Evolutionary conservation across 441 rosid species (phyloP).

Genomic region (Biscutella laevigata): DNA sequence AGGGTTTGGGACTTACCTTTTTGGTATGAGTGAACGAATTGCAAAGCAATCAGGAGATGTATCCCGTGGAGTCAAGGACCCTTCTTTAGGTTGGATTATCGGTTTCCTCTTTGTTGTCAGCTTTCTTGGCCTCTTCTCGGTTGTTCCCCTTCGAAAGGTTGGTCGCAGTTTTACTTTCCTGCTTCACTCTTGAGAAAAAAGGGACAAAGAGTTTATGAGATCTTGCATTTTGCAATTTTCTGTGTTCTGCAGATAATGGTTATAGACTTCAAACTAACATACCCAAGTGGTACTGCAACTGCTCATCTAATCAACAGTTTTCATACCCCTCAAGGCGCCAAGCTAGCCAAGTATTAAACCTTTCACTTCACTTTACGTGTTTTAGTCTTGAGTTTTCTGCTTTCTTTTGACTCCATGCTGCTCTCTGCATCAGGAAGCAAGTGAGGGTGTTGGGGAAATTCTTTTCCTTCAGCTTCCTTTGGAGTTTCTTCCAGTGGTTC

Average conservation of each 20-base stretch:
- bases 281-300: slow-evolving; percentile 96
- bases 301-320: slow-evolving; percentile 90
- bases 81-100: slow-evolving; percentile 65
- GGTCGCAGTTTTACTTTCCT: not conserved
- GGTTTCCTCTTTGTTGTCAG: slow-evolving; percentile 79
- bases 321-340: slow-evolving; percentile 86
- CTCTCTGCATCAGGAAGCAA: slow-evolving; percentile 54
- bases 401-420: slow-evolving; percentile 2
- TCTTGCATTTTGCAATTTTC: not conserved
- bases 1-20: slow-evolving; percentile 81
- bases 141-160: slow-evolving; percentile 88
- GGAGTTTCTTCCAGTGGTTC: slow-evolving; percentile 96
- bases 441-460: slow-evolving; percentile 61
- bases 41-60: slow-evolving; percentile 45
- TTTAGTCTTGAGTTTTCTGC: slow-evolving; percentile 10
- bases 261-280: slow-evolving; percentile 75
- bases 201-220: slow-evolving; percentile 7
- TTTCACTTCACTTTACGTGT: slow-evolving; percentile 1
- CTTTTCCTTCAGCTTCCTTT: slow-evolving; percentile 74
- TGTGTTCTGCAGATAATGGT: slow-evolving; percentile 61
- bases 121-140: slow-evolving; percentile 88
- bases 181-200: slow-evolving; percentile 1
- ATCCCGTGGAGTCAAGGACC: slow-evolving; percentile 42
- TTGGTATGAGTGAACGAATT: slow-evolving; percentile 67
- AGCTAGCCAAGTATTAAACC: slow-evolving; percentile 60